Evolutionary conservation across 768 basidiomycete genomes (phyloP), one percentile per base, ranked within the genome.

Genomic region (Vararia minispora): DNA sequence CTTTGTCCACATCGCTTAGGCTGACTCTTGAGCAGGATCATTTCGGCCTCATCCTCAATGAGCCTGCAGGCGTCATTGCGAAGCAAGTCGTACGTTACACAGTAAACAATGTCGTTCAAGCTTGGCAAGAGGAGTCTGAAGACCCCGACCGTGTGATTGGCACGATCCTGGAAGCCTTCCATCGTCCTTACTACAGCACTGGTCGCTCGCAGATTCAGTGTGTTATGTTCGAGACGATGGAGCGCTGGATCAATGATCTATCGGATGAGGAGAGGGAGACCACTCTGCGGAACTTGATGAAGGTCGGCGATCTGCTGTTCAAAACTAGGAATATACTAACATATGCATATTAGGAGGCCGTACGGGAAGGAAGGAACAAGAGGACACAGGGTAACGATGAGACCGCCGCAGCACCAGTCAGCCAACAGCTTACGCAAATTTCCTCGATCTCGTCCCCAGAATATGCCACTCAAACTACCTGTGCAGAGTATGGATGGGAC

Each of bases 11-110:
- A 11, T 24, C n/a, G n/a, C n/a, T n/a, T n/a, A n/a, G n/a, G n/a
- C n/a, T n/a, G n/a, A n/a, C 29, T 25, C 7, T 7, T 31, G 21
- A 33, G 3, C 41, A 79, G 74, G 80, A 82, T 52, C 79, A 83
- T 56, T 81, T 84, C 49, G 71, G 63, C 4, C 67, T 80, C 29
- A 76, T 81, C 37, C 61, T 82, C 36, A 84, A 83, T 52, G 77
- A 82, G 50, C 79, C 81, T 1, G 81, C 81, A 9, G 80, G 81
- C 3, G 76, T 79, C 52, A 73, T 83, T 35, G 81, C 80, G 6
- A 67, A 72, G 50, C 55, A 79, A 20, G 69, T 86, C 11, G 79
- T 82, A 10, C 69, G 73, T 47, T 57, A 84, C 52, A 58, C 62
- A 10, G 76, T 79, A 37, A 69, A 69, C 37, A 58, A 72, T 18